Base-by-base conservation (phyloP, 192 early-diverging fungal genomes). In the Coemansia sp. region DNA sequence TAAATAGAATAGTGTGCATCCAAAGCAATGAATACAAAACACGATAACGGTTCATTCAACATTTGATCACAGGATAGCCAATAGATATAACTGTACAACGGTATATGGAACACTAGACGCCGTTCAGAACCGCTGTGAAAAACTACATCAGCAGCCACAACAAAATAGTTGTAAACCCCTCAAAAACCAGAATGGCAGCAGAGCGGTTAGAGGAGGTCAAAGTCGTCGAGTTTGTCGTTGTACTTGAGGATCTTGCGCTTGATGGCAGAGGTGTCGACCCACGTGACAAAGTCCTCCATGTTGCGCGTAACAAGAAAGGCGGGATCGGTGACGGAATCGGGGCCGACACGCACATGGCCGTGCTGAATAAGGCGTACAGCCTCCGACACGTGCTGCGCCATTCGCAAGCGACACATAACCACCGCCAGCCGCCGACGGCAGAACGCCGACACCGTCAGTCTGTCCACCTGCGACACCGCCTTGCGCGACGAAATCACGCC, bases 211-310 rank as follows among this genome's bases (percentile, higher is more conserved):
- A 95, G 78, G 62, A 95, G 84, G 72, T 94, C 94, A 75, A 90
- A 95, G 67, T 95, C 94, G 72, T 95, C 92, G 48, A 95, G 84
- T 90, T 92, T 91, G 85, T 93, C 92, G 77, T 92, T 93, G 84
- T 93, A 93, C 79, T 95, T 96, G 72, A 94, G 85, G 71, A 98
- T 94, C 92, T 97, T 96, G 66, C 92, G 87, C 86, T 95, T 95
- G 74, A 98, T 97, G 87, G 93, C 94, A 62, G 93, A 94, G n/a
- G 95, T 92, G 66, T 98, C 94, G 12, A 95, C 94, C 96, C 96
- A 98, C 2, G 96, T 96, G 8, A 98, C 90, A 86, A 91, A 98
- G 82, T 98, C 96, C 73, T 98, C 96, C 88, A 96, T 91, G 65
- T 90, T 93, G 18, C 94, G 78, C 9, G 86, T 92, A 5, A 95